Conservation (phyloP, 148 eudicot species). For the Chenopodium quinoa region DNA sequence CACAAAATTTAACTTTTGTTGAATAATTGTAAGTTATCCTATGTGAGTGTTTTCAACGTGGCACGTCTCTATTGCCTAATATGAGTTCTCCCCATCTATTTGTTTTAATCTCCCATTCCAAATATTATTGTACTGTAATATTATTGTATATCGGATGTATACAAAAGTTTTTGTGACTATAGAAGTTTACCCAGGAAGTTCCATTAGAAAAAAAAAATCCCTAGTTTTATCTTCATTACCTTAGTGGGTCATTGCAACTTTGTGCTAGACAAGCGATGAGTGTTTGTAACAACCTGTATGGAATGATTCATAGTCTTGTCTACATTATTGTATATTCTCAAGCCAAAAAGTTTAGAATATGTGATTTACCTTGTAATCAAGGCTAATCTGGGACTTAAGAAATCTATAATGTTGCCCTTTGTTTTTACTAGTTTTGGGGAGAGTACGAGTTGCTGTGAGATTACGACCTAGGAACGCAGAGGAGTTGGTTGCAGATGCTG, state of each 20-base stretch:
- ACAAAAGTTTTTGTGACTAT: too few species aligned
- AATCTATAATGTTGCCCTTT: slow-evolving; percentile 17
- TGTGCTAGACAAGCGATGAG: neutral
- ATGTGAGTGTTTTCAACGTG: too few species aligned
- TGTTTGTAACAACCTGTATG: neutral
- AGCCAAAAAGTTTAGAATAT: neutral
- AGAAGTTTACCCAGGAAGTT: neutral
- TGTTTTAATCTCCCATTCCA: too few species aligned
- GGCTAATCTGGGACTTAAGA: neutral
- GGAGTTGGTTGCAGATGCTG: slow-evolving; percentile 84
- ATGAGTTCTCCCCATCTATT: too few species aligned
- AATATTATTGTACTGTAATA: too few species aligned
- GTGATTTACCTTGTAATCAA: neutral
- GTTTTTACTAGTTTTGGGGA: slow-evolving; percentile 55
- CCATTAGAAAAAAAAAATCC: neutral
- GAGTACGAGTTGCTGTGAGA: slow-evolving; percentile 95
- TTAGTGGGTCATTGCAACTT: neutral
- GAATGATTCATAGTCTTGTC: neutral
- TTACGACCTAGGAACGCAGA: slow-evolving; percentile 78
- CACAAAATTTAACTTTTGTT: too few species aligned
- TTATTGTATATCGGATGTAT: too few species aligned
- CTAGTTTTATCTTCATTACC: neutral
- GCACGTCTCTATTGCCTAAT: too few species aligned
- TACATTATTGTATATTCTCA: neutral
- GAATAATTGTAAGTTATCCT: too few species aligned